These are phyloP conservation scores for Brassica juncea DNA, from an alignment of 345 rosid genomes.

Conservation along the genomic window DNA sequence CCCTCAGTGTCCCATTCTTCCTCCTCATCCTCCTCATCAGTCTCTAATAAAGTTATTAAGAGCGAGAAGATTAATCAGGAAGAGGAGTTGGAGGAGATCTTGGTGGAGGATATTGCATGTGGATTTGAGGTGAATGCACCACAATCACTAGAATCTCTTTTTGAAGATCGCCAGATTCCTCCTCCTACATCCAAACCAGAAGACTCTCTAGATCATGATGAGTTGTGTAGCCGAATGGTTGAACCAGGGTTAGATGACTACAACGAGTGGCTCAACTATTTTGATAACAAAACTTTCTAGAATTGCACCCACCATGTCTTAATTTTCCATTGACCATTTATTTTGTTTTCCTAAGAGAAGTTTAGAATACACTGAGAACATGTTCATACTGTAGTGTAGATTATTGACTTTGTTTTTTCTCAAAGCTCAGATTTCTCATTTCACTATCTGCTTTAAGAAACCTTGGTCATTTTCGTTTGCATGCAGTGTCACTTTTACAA, in stretches of 20 bases:
- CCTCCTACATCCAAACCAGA: slow-evolving; percentile 15
- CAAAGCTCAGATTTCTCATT: slow-evolving; percentile 2
- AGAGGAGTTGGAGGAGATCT: slow-evolving; percentile 20
- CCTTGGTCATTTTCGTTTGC: slow-evolving; percentile 5
- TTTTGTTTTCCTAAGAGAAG: background rate
- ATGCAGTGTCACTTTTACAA: slow-evolving; percentile 23
- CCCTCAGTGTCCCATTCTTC: slow-evolving; percentile 4
- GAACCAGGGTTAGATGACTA: slow-evolving; percentile 34
- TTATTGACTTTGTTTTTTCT: background rate
- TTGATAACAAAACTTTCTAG: slow-evolving; percentile 18
- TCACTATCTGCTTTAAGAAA: background rate
- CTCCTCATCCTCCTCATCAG: slow-evolving; percentile 21
- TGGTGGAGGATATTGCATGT: slow-evolving; percentile 19
- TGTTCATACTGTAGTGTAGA: background rate
- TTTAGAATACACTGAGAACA: background rate
- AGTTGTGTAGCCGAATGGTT: slow-evolving; percentile 27
- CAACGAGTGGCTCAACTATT: slow-evolving; percentile 34
- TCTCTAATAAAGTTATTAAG: background rate
- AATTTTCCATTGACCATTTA: background rate
- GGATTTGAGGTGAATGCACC: slow-evolving; percentile 36
- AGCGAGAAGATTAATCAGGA: slow-evolving; percentile 6
- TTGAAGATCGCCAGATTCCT: slow-evolving; percentile 8
- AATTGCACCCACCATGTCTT: slow-evolving; percentile 10
- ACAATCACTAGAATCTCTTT: slow-evolving; percentile 31
- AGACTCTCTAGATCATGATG: slow-evolving; percentile 5